Evolutionary conservation across 2,329 filamentous ascomycete species (phyloP).

Genomic region (Penicillium griseofulvum): DNA sequence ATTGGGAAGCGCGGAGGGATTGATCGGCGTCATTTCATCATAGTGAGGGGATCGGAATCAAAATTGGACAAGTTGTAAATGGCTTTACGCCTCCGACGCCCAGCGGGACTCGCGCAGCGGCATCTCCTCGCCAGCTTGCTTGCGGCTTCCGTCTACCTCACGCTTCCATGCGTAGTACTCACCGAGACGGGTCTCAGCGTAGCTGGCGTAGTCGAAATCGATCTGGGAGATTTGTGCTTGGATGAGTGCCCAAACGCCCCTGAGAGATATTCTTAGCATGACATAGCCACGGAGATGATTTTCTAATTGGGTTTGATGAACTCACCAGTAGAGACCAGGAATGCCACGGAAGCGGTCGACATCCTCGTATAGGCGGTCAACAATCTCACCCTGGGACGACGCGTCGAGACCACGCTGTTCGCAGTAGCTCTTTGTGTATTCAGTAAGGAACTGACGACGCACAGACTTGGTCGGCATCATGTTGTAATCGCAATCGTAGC

Average conservation of each 20-base stretch:
- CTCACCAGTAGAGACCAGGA: conserved; percentile 73
- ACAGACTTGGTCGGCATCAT: conserved; percentile 75
- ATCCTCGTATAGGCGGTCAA: conserved; percentile 69
- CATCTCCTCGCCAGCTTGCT: conserved; percentile 55
- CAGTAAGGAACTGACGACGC: conserved; percentile 74
- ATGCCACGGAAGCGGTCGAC: conserved; percentile 85
- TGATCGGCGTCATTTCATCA: background rate
- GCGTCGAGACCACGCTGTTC: conserved; percentile 43
- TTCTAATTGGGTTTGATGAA: too few relatives aligned
- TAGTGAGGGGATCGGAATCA: background rate
- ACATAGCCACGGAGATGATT: too few relatives aligned
- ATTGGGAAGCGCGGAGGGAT: background rate
- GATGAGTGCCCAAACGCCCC: conserved; percentile 95
- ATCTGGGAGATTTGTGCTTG: conserved; percentile 93
- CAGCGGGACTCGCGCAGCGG: conserved; percentile 77
- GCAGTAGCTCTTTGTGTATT: conserved; percentile 78
- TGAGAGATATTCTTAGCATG: conserved; percentile 39
- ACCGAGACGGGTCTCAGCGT: conserved; percentile 79
- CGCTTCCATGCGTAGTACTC: conserved; percentile 94
- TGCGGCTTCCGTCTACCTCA: conserved; percentile 64
- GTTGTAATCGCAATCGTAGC: conserved; percentile 89
- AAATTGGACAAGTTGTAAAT: background rate
- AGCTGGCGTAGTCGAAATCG: conserved; percentile 92
- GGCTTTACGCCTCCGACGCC: conserved; percentile 56
- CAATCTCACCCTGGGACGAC: conserved; percentile 58